These are phyloP conservation scores for Phytophthora ramorum DNA, from an alignment of 352 stramenopile genomes.

Conservation along the genomic window DNA sequence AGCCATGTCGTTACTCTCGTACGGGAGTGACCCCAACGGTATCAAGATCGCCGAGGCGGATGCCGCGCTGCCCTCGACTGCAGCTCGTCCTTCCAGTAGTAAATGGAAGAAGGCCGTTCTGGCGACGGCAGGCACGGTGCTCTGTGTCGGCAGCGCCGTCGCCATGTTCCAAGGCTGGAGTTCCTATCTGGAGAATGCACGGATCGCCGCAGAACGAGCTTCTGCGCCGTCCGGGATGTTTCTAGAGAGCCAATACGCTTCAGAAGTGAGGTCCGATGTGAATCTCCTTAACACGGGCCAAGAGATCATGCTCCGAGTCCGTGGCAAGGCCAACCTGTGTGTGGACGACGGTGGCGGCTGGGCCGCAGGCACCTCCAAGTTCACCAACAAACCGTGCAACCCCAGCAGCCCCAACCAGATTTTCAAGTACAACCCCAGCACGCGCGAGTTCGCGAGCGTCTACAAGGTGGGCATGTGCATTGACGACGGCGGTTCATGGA, in stretches of 20 bases:
- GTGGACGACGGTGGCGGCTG: slow-evolving; percentile 40
- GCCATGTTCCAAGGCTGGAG: slow-evolving; percentile 30
- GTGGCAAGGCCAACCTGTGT: slow-evolving; percentile 40
- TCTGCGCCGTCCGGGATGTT: slow-evolving; percentile 23
- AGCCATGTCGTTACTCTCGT: slow-evolving; percentile 30
- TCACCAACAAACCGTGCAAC: slow-evolving; percentile 37
- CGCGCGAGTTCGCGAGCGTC: slow-evolving; percentile 23
- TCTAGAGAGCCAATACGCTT: slow-evolving; percentile 25
- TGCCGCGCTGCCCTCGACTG: not conserved
- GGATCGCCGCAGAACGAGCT: slow-evolving; percentile 4
- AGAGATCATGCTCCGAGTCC: slow-evolving; percentile 36
- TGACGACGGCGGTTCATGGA: slow-evolving; percentile 15
- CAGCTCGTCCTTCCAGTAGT: slow-evolving; percentile 1
- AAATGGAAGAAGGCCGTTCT: slow-evolving; percentile 30
- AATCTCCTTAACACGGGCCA: slow-evolving; percentile 14
- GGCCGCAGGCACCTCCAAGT: slow-evolving; percentile 18
- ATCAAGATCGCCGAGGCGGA: slow-evolving; percentile 16
- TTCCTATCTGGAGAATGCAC: slow-evolving; percentile 1
- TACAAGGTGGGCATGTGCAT: slow-evolving; percentile 37
- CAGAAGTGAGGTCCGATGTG: slow-evolving; percentile 13
- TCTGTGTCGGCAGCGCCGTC: slow-evolving; percentile 23
- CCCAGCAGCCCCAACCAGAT: slow-evolving; percentile 39
- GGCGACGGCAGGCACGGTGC: slow-evolving; percentile 11
- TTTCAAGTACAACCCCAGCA: slow-evolving; percentile 32
- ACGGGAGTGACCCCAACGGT: slow-evolving; percentile 20